Base-by-base conservation (phyloP, 1,284 basidiomycete species). In the Melampsora larici-populina region DNA sequence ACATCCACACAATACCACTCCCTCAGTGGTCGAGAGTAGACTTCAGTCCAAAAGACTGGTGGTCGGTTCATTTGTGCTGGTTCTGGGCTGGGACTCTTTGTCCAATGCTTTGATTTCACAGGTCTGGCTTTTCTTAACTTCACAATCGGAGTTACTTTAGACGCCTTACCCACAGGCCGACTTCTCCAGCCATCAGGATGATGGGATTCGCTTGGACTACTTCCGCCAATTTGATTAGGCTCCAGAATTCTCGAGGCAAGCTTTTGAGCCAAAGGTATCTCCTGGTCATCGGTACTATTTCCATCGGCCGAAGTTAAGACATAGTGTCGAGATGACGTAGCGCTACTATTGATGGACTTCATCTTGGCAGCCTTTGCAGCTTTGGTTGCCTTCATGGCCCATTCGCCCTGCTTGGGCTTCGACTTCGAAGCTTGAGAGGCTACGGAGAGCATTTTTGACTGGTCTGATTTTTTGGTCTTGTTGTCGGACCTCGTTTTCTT, bases 41-140 rank as follows among this genome's bases (percentile, higher is more conserved):
- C 92, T 84, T 99, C 97, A 0, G 92, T 93, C 97, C 96, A 99
- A 84, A 95, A 93, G 2, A 96, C 90, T 0, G 96, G 97, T 1
- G 94, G 91, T n/a, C 82, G 83, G 4, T 79, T 78, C 79, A 69
- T 70, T 36, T 67, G 43, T 18, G n/a, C 46, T 8, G 65, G 73
- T 48, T 58, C 73, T 26, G 73, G 73, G 26, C 73, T 76, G 31
- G 73, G 73, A 62, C 73, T 76, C 29, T 76, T 76, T n/a, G 64
- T 43, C 73, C 73, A 76, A 66, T 74, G 43, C 24, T 36, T 62
- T 18, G 73, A 68, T 62, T 76, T 74, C 17, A 40, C 51, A 36
- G 73, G 73, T 49, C 36, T 69, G 18, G 73, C 49, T 55, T 76
- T 76, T 49, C 73, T 63, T 31, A 76, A 68, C 66, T 76, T 76